Evolutionary conservation across 129 eudicot species (phyloP).

Genomic region (Ambrosia trifida): DNA sequence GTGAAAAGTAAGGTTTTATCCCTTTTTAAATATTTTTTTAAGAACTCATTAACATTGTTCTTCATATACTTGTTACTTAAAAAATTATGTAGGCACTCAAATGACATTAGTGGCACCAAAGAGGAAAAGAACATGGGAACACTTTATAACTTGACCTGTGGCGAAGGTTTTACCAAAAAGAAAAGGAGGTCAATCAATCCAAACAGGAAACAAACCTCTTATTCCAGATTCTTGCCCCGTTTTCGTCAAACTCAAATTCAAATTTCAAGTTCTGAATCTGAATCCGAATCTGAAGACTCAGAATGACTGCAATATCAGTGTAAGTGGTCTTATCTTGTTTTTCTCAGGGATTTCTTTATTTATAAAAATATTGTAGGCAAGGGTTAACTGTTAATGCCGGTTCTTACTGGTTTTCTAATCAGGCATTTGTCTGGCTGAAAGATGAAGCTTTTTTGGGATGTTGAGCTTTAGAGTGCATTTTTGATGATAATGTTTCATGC

Average conservation of each 20-base stretch:
- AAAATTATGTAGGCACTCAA: constrained; percentile 41
- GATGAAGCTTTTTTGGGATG: constrained; percentile 2
- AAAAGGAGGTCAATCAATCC: constrained; percentile 59
- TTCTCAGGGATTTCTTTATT: neutral
- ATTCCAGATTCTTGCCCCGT: constrained; percentile 46
- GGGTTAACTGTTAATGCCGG: too few species aligned
- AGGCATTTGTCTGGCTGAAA: neutral
- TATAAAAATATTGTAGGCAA: neutral
- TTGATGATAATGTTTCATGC: neutral
- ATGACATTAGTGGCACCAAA: constrained; percentile 37
- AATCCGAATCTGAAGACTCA: constrained; percentile 44
- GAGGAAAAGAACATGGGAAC: constrained; percentile 50
- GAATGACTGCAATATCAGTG: constrained; percentile 37
- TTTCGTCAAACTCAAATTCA: constrained; percentile 51
- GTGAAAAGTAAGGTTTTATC: constrained; percentile 54
- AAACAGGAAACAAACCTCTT: constrained; percentile 40
- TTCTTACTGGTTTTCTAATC: neutral
- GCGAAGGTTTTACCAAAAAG: constrained; percentile 57
- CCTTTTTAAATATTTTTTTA: neutral
- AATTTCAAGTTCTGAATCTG: constrained; percentile 31
- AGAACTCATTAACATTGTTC: neutral
- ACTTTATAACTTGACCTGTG: constrained; percentile 49
- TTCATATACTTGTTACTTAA: neutral
- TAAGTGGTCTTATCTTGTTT: neutral
- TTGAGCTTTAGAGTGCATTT: constrained; percentile 7